These are phyloP conservation scores for Fusarium sp. DNA, from an alignment of 2,329 filamentous ascomycete species.

Conservation along the genomic window DNA sequence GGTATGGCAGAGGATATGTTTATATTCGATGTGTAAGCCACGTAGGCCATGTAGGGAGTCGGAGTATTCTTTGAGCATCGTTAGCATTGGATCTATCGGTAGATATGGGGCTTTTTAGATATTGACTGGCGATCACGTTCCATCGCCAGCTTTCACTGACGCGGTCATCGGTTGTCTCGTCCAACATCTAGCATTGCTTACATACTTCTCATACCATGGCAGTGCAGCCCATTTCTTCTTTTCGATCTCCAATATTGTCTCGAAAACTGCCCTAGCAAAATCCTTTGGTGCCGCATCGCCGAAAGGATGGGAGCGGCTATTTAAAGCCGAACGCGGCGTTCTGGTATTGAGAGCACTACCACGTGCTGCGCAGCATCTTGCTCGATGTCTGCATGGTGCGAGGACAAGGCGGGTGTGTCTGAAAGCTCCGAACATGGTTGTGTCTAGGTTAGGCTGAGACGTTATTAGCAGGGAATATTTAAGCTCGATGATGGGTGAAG, in stretches of 20 bases:
- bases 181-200: not conserved
- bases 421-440: not conserved
- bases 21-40: not conserved
- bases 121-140: not conserved
- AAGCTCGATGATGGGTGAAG: not conserved
- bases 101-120: too few species aligned
- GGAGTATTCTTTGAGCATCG: not conserved
- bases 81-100: too few species aligned
- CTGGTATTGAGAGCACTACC: not conserved
- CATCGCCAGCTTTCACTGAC: not conserved
- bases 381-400: not conserved
- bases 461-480: not conserved
- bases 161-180: not conserved
- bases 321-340: not conserved
- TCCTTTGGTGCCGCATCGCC: not conserved
- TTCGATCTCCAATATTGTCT: not conserved
- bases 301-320: not conserved
- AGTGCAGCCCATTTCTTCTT: not conserved
- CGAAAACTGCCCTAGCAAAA: not conserved
- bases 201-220: not conserved
- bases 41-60: not conserved
- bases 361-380: not conserved
- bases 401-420: not conserved
- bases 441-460: not conserved
- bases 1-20: not conserved